Base-by-base conservation (phyloP, 208 protist genomes). In the Naegleria fowleri region DNA sequence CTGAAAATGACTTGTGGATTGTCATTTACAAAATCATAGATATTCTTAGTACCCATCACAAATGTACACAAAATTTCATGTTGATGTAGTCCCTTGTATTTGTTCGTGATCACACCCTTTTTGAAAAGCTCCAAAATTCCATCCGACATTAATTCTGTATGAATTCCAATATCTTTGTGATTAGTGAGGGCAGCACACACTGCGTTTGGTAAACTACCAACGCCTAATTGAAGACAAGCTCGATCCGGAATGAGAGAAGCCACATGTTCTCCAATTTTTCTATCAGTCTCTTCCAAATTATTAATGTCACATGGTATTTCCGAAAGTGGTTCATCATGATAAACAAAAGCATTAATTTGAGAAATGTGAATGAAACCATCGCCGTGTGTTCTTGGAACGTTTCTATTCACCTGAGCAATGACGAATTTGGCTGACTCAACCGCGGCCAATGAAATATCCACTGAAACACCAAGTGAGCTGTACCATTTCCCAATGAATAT, bases 131-230 rank as follows among this genome's bases (percentile, higher is more conserved):
- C 75, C 4, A 86, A n/a, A 52, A 93, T 90, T 19, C 93, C 93
- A 38, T 95, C 93, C 48, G 76, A 83, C 48, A 95, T 92, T 93
- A 95, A 94, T 89, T 95, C 94, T 7, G 94, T 95, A 91, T 95
- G 94, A 55, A 95, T 93, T 55, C 94, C 94, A 2, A 95, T 92
- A 55, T 93, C 79, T 33, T 92, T 75, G 84, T 94, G 93, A 43
- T 83, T 76, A 29, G 38, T 43, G 9, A 95, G 88, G 5, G 76
- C 43, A 11, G 43, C 15, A 19, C 94, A 86, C 2, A 93, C 92
- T n/a, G 93, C 93, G 43, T 95, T 90, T 58, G 94, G 94, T 40
- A 95, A 94, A 36, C 25, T 83, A 22, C 94, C 94, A 88, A 95
- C 94, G 39, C 94, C 94, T 88, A 95, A 93, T 90, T 95, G 94